These are phyloP conservation scores for Eucalyptus erythrocorys DNA, from an alignment of 345 rosid species.

Conservation along the genomic window DNA sequence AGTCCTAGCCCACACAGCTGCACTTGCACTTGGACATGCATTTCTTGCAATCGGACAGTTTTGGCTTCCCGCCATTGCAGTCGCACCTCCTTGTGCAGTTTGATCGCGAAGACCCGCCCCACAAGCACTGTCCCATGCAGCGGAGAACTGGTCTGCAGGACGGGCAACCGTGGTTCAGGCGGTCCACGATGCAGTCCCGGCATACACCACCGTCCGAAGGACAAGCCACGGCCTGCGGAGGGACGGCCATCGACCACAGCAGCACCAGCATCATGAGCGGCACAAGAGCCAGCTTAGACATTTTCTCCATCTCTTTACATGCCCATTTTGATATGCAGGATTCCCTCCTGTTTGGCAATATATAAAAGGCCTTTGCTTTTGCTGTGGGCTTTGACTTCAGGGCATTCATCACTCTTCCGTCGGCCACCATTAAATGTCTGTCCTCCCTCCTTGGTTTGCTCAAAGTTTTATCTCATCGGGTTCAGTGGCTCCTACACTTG, in stretches of 20 bases:
- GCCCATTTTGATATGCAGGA: not conserved
- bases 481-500: too few relatives aligned
- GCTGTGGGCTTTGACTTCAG: not conserved
- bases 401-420: not conserved
- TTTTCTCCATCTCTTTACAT: not conserved
- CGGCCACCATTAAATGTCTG: not conserved
- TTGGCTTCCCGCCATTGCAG: constrained; percentile 36
- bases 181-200: constrained; percentile 35
- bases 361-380: not conserved
- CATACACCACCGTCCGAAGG: constrained; percentile 15
- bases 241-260: not conserved
- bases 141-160: constrained; percentile 41
- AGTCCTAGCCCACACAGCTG: constrained; percentile 27
- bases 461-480: not conserved
- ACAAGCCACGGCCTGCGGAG: constrained; percentile 4
- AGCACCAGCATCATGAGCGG: not conserved
- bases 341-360: not conserved
- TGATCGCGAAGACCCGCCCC: constrained; percentile 41
- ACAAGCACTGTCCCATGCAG: constrained; percentile 79
- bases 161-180: constrained; percentile 42
- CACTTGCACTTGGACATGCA: constrained; percentile 71
- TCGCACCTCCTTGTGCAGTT: constrained; percentile 38
- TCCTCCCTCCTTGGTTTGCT: constrained; percentile 8
- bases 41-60: constrained; percentile 43
- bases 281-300: not conserved